These are phyloP conservation scores for Trichoderma aggressivum DNA, from an alignment of 2,329 filamentous ascomycete genomes.

Conservation along the genomic window DNA sequence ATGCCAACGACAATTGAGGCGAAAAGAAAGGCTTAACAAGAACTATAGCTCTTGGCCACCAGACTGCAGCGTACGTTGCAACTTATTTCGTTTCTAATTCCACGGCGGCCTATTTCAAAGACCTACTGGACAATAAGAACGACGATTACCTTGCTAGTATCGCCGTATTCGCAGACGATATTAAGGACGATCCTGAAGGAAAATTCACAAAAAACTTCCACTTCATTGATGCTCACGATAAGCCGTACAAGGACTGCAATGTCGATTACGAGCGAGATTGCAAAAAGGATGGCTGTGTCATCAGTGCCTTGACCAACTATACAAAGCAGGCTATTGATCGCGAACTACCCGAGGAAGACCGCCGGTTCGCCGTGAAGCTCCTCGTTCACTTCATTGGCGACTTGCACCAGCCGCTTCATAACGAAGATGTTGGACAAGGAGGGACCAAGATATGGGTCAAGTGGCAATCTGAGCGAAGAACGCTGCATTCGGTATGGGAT, in stretches of 20 bases:
- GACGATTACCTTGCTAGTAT: background rate
- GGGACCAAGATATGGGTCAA: background rate
- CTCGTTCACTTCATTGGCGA: background rate
- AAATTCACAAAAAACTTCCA: background rate
- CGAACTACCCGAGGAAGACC: background rate
- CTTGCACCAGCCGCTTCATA: background rate
- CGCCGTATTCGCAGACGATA: background rate
- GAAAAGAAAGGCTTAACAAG: too few species aligned
- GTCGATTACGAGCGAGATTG: background rate
- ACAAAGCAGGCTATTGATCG: background rate
- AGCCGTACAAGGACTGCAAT: background rate
- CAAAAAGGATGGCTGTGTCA: background rate
- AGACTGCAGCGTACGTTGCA: background rate
- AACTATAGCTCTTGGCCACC: too few species aligned
- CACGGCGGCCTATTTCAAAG: background rate
- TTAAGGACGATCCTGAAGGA: background rate
- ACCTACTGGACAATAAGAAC: background rate
- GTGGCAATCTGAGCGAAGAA: background rate
- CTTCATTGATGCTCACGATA: background rate
- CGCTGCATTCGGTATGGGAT: background rate
- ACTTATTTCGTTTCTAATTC: background rate
- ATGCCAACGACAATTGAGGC: too few species aligned
- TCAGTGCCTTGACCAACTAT: background rate
- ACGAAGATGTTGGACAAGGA: background rate
- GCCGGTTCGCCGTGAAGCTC: background rate